Conservation (phyloP, 2,329 filamentous ascomycete genomes). For the Neonectria magnoliae region DNA sequence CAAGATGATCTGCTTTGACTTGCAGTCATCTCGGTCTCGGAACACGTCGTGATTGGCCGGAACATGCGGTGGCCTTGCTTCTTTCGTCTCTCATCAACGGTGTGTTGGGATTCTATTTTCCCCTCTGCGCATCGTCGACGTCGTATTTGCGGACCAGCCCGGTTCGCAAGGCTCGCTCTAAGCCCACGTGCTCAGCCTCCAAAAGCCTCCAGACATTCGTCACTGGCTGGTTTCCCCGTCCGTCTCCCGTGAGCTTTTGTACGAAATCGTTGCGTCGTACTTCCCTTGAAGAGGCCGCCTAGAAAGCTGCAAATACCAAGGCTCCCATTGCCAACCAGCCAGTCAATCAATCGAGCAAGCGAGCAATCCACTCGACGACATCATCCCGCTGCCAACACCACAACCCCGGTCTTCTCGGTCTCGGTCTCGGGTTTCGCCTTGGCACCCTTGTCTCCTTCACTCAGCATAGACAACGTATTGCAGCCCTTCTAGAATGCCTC, state of each 20-base stretch:
- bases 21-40: not conserved
- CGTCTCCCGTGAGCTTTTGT: constrained; percentile 1
- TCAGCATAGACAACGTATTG: no score
- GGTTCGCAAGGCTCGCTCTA: not conserved
- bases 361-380: not conserved
- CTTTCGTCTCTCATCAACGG: not conserved
- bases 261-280: not conserved
- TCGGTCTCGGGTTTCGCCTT: not conserved
- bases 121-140: not conserved
- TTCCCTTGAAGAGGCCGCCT: not conserved
- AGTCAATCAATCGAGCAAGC: no score
- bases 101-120: not conserved
- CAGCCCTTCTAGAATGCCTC: constrained; percentile 30
- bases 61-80: not conserved
- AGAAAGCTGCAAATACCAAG: not conserved
- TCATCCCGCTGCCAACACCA: not conserved
- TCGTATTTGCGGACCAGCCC: not conserved
- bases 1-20: not conserved
- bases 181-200: constrained; percentile 49
- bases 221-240: not conserved
- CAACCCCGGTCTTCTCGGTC: not conserved
- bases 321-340: not conserved
- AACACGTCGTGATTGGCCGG: not conserved
- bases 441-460: not conserved
- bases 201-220: constrained; percentile 46